Conservation (phyloP, 345 rosid genomes). For the Psidium friedrichsthalianum region DNA sequence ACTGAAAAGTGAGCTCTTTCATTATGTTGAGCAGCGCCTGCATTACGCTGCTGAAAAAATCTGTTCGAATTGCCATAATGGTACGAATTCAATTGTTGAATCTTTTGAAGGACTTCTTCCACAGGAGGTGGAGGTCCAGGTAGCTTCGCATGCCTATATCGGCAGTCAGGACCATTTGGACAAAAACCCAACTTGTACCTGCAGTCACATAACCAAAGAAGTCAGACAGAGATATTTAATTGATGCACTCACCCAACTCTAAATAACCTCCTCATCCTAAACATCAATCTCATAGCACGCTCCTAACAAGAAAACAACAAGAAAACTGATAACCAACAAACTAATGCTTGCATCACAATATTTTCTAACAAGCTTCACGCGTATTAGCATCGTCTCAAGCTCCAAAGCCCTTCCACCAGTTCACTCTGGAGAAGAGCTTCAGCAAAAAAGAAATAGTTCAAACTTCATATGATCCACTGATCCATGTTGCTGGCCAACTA, state of each 20-base stretch:
- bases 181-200: slow-evolving; percentile 99
- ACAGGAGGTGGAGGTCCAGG: slow-evolving; percentile 96
- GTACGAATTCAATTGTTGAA: slow-evolving; percentile 74
- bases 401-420: background rate
- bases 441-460: background rate
- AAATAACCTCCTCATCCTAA: background rate
- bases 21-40: slow-evolving; percentile 39
- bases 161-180: slow-evolving; percentile 96
- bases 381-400: background rate
- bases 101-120: slow-evolving; percentile 93
- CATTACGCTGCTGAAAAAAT: slow-evolving; percentile 58
- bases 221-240: background rate
- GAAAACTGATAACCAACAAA: background rate
- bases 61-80: slow-evolving; percentile 47
- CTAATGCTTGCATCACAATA: background rate
- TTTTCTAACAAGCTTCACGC: background rate
- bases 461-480: background rate
- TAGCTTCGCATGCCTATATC: slow-evolving; percentile 88
- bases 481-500: background rate
- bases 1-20: slow-evolving; percentile 57
- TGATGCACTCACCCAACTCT: background rate
- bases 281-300: background rate
- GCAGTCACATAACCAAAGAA: slow-evolving; percentile 2
- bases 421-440: background rate
- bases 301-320: background rate